Evolutionary conservation across 805 yeast species (phyloP), one percentile per base, ranked within the genome.

Genomic region (Myxozyma monticola): DNA sequence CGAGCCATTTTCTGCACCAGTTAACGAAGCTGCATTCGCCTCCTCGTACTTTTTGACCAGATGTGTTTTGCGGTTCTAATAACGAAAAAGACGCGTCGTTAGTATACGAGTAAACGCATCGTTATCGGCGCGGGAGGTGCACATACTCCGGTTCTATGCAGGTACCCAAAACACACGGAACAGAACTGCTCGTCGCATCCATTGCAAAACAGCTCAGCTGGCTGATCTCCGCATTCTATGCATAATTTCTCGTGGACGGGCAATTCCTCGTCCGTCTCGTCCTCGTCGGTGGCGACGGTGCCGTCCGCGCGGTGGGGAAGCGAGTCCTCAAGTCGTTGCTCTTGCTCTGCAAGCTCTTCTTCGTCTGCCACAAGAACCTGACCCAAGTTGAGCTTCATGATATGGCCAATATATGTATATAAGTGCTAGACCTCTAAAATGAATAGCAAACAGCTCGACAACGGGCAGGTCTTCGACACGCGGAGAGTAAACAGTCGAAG

Each of bases 181-280:
- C 93, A 85, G 60, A 82, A 85, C 14, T 72, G 72, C 60, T 85
- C 91, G 35, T 76, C 78, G 67, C 93, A 85, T 49, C 74, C 74
- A 28, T 68, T 62, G 65, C 93, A 85, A 31, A 71, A 65, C n/a
- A 81, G 65, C 58, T 83, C 87, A 3, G 78, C 70, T 18, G 86
- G 83, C 80, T 82, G 86, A 62, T 84, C 88, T 31, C 77, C 77
- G 65, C 93, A 85, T 57, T 85, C 91, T 15, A 80, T 74, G 65
- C 93, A 85, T 36, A 76, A 67, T 9, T 66, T 24, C 12, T 31
- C 47, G 20, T 43, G 41, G 20, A 31, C 37, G n/a, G 10, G 36
- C 10, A 20, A 15, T 4, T 42, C 45, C 31, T 22, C 22, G 3
- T 38, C 42, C 15, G 25, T 39, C 21, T 26, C 49, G n/a, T 28